Evolutionary conservation across 73 alveolate species (phyloP), one percentile per base, ranked within the genome.

Genomic region (Paramecium biaurelia): DNA sequence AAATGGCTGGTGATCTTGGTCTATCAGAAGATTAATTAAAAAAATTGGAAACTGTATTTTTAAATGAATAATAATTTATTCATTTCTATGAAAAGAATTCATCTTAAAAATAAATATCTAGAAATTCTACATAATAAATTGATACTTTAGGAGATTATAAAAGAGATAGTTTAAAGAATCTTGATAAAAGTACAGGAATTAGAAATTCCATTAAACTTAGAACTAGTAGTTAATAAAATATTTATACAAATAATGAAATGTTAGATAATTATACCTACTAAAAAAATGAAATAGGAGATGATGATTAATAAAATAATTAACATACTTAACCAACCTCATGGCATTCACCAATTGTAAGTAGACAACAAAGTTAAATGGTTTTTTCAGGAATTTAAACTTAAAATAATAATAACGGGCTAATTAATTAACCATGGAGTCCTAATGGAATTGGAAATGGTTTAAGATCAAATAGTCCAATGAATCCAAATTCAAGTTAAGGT

Each of bases 1-100:
- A 79, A 23, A 79, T 79, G 76, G 90, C 90, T 0, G 74, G 47
- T n/a, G 90, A 79, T 79, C 32, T 79, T 8, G 76, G 76, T 18
- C 18, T 79, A 1, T 5, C 76, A 37, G 90, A 79, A 79, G 90
- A 79, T 10, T 45, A 79, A 79, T n/a, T 79, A 18, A 79, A 45
- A 47, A 79, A 11, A 79, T 79, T 79, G 15, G 90, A 79, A 47
- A 12, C 43, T 3, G 42, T 18, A 7, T 79, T 79, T 79, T 79
- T 79, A 79, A 79, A 79, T 79, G 90, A 79, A 21, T 43, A 79
- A 26, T 45, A 79, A 79, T 43, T 79, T 79, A 21, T 79, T 21
- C 76, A 79, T 43, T 79, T 43, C 12, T 79, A 79, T 79, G 90
- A 41, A 14, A 79, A 63, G 15, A 63, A 49, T 2, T 63, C 0